phyloP scores from a whole-genome alignment of 2,329 filamentous ascomycete species.

The Davidsoniella neocaledoniae region DNA sequence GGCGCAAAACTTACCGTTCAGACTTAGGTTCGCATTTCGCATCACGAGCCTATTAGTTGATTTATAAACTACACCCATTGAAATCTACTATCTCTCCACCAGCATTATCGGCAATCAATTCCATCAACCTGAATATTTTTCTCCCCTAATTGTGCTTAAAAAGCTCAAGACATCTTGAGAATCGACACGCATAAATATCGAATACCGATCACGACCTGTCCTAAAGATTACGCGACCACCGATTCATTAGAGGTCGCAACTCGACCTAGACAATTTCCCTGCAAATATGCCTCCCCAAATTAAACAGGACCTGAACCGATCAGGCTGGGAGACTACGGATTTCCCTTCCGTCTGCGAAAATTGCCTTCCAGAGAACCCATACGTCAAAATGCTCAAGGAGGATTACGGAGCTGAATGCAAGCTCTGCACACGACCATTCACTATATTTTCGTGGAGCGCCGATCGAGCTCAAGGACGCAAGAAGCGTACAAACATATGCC shows the following conservation, averaged over 20 bases:
- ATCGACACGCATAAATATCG: background rate
- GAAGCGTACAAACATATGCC: constrained; percentile 86
- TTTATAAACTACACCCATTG: background rate
- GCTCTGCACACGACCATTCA: constrained; percentile 86
- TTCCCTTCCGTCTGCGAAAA: constrained; percentile 82
- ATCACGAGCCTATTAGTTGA: too few relatives aligned
- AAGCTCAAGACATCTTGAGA: background rate
- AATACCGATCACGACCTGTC: background rate
- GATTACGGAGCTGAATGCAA: constrained; percentile 82
- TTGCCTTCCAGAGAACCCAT: constrained; percentile 90
- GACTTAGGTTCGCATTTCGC: background rate
- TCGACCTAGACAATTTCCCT: background rate
- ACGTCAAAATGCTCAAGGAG: constrained; percentile 98
- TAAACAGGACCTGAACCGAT: constrained; percentile 88
- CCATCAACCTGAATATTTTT: too few relatives aligned
- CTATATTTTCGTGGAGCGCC: constrained; percentile 86
- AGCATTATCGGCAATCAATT: too few relatives aligned
- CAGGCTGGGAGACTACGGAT: constrained; percentile 88
- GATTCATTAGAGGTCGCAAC: background rate
- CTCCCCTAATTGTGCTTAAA: too few relatives aligned
- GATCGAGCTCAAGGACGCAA: constrained; percentile 76
- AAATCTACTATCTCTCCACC: background rate
- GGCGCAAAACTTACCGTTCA: constrained; percentile 7
- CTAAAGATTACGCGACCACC: background rate
- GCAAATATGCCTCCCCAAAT: constrained; percentile 67